These are phyloP conservation scores for Boletus barrowsii DNA, from an alignment of 768 basidiomycete species.

Conservation along the genomic window DNA sequence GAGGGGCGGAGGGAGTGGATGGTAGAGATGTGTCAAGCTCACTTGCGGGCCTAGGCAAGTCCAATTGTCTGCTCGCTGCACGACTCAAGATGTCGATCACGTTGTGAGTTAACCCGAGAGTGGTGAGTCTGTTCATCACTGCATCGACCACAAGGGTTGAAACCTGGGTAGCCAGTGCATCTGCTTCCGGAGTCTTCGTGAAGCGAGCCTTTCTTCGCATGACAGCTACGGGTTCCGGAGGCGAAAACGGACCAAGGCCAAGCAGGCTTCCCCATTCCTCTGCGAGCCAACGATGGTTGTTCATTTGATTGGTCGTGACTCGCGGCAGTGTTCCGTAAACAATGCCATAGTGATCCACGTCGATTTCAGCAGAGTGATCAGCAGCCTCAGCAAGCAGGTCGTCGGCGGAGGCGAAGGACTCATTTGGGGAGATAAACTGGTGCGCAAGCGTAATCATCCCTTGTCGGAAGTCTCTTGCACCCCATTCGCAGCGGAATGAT, in stretches of 20 bases:
- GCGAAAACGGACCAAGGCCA: background rate
- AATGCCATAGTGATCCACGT: background rate
- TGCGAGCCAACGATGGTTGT: background rate
- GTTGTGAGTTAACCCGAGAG: too few species aligned
- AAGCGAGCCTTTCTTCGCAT: background rate
- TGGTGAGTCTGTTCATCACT: background rate
- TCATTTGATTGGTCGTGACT: background rate
- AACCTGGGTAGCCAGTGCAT: background rate
- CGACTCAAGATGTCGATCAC: background rate
- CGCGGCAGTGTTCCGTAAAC: background rate
- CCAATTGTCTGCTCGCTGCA: too few species aligned
- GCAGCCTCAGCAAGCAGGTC: background rate
- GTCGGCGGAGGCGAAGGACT: background rate
- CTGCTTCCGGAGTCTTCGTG: background rate
- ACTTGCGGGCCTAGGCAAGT: too few species aligned
- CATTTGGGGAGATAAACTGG: background rate
- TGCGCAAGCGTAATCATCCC: background rate
- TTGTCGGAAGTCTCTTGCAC: background rate
- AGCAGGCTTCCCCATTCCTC: slow-evolving; percentile 8
- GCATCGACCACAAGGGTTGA: background rate
- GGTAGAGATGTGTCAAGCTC: too few species aligned
- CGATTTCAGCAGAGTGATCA: background rate
- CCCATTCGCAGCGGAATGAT: background rate
- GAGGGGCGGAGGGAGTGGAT: too few species aligned
- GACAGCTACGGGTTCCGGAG: background rate